Conservation (phyloP, 768 basidiomycete genomes). For the Dentipellis fragilis region DNA sequence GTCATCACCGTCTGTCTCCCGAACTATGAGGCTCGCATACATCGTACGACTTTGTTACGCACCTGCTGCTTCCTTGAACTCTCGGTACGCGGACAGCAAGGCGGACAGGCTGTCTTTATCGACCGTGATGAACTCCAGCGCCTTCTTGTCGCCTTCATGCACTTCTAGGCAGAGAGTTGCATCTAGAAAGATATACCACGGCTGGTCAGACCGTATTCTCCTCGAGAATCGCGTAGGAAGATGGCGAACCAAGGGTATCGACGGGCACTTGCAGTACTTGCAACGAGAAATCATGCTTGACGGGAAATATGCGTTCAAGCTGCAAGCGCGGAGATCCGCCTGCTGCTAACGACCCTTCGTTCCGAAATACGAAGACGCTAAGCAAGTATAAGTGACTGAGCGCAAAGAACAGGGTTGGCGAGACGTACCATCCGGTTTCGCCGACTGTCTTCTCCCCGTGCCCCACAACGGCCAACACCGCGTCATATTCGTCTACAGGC, state of each 20-base stretch:
- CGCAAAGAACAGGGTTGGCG: background rate
- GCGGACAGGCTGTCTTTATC: constrained; percentile 7
- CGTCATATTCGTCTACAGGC: background rate
- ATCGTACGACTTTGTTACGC: background rate
- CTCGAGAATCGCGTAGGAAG: no score
- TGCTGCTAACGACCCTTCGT: background rate
- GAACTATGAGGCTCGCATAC: no score
- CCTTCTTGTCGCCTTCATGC: background rate
- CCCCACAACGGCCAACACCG: background rate
- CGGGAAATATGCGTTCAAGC: constrained; percentile 8
- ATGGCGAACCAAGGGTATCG: no score
- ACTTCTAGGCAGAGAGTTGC: constrained; percentile 2
- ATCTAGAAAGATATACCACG: no score
- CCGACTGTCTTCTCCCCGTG: background rate
- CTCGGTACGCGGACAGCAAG: constrained; percentile 3
- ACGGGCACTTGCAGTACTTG: no score
- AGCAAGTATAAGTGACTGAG: background rate
- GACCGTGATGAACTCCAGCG: constrained; percentile 1
- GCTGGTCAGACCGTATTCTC: no score
- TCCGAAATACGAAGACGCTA: background rate
- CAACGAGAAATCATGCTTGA: background rate
- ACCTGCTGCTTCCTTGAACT: constrained; percentile 8
- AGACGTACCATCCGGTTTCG: background rate
- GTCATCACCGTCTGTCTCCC: no score
- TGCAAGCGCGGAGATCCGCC: background rate